Evolutionary conservation across 176 grass and related monocot genomes (phyloP), one percentile per base, ranked within the genome.

Genomic region (Canna indica): DNA sequence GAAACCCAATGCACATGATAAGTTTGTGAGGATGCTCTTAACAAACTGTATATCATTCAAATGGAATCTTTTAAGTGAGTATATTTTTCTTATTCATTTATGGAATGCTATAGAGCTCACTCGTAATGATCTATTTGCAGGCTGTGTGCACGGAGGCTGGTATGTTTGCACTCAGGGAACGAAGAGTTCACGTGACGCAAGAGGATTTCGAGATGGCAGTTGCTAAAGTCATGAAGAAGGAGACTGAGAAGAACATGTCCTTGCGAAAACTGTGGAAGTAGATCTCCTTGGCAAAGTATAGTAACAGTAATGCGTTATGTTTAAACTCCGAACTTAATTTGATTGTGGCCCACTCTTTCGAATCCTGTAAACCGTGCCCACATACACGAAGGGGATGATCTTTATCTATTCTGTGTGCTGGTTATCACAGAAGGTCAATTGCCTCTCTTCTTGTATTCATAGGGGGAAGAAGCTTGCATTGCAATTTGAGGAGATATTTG

Each of bases 161-260:
- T 35, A 91, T 88, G 88, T 88, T 91, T 85, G 88, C 88, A 0
- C 82, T 91, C 11, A 83, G 85, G 0, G 88, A 91, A 77, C 79
- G 85, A 73, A 91, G 88, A 75, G 85, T 91, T 24, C 85, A 88
- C 39, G 85, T 91, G 10, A 88, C 77, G 4, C 88, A 88, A 34
- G 88, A 91, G 80, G 88, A 88, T 69, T 91, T 91, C 13, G 80
- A 88, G 77, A 88, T 88, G 88, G 88, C 88, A 0, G 85, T 91
- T 7, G 82, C 73, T 0, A 91, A 88, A 73, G 88, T 91, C 16
- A 91, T 88, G 88, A 91, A 91, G 85, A 88, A 91, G 63, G 85
- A 85, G 28, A 80, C 85, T 0, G 88, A 91, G 44, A 88, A 91
- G 76, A 91, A 85, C 53, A 91, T 91, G 82, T 91, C 88, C 17